phyloP scores from a whole-genome alignment of 2,329 filamentous ascomycete species.

The Elsinoe perseae region DNA sequence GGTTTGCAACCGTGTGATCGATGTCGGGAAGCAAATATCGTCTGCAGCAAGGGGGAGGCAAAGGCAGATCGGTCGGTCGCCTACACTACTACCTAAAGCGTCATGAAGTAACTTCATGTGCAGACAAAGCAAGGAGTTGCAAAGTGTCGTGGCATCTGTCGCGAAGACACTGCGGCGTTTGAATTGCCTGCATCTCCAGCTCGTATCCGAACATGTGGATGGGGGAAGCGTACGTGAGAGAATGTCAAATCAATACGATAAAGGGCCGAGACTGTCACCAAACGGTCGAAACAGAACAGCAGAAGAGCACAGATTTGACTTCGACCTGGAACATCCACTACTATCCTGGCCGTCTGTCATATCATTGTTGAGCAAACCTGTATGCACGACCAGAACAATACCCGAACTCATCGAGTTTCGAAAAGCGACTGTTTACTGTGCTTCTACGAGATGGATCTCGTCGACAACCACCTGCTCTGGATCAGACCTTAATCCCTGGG shows the following conservation, averaged over 20 bases:
- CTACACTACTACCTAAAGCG: neutral
- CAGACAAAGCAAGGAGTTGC: too few species aligned
- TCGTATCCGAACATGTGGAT: neutral
- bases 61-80: neutral
- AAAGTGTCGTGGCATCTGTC: neutral
- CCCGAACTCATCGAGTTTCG: neutral
- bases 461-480: too few species aligned
- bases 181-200: neutral
- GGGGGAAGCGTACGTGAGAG: neutral
- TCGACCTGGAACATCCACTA: neutral
- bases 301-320: neutral
- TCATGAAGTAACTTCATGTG: neutral
- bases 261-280: too few species aligned
- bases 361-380: neutral
- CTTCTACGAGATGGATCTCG: neutral
- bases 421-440: neutral
- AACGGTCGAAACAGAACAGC: too few species aligned
- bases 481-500: too few species aligned
- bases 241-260: too few species aligned
- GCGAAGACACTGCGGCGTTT: neutral
- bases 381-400: neutral
- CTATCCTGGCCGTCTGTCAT: neutral
- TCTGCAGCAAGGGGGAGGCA: neutral
- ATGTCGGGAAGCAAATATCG: neutral
- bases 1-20: neutral